Base-by-base conservation (phyloP, 768 basidiomycete species). In the Calvatia gigantea region DNA sequence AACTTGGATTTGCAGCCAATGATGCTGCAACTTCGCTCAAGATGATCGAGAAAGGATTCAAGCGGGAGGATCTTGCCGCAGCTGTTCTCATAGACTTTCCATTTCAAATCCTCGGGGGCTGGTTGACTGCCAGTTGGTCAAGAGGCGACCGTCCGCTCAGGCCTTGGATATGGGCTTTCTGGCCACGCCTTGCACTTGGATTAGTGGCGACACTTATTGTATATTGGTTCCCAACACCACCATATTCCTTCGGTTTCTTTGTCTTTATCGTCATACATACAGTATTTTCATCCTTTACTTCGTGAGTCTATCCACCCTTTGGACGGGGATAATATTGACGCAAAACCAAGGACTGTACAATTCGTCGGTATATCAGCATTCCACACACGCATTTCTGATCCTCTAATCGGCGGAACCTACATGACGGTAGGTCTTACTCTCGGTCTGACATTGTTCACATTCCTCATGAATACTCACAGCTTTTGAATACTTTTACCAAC, bases 291-390 rank as follows among this genome's bases (percentile, higher is more conserved):
- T 90, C 89, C 15, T 94, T 98, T 66, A 79, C 92, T 6, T 82
- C 87, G 95, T 94, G 66, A 71, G 89, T 65, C 12, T 33, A 69
- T 38, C 17, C 27, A 27, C 14, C 47, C 52, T 21, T 32, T 14
- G n/a, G 17, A 12, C 19, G 8, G 42, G 14, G n/a, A 49, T 28
- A 14, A 4, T 25, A 47, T 23, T 31, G 38, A 37, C 43, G 25
- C 15, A 29, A n/a, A 28, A 19, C 52, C 42, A 56, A 96, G 96
- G 43, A 98, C 96, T 4, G 87, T 98, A n/a, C 96, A 99, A 70
- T 99, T 98, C 66, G 96, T 98, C 17, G 94, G 97, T 7, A 94
- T 98, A 58, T 92, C 94, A n/a, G 97, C 97, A 2, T 99, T 98
- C 80, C 97, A 98, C 64, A 98, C 94, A 2, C 84, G 89, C 51